Conservation (phyloP, 2,329 filamentous ascomycete genomes). For the Mariannaea elegans region DNA sequence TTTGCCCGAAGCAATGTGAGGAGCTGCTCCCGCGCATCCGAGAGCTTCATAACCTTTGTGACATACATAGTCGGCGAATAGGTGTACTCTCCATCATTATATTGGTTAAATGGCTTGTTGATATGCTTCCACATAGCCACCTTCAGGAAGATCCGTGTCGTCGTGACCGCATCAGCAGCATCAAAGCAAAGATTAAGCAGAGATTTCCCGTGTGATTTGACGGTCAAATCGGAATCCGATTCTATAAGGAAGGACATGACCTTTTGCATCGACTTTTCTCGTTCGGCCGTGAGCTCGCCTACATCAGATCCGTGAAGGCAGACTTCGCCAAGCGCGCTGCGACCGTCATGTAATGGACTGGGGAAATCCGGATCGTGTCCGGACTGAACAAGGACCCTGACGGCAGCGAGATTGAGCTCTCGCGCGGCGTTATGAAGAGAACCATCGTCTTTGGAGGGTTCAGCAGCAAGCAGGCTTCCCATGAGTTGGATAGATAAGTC, state of each 20-base stretch:
- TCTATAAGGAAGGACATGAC: slow-evolving; percentile 66
- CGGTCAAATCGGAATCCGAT: slow-evolving; percentile 63
- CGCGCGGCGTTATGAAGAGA: slow-evolving; percentile 72
- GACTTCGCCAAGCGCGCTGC: slow-evolving; percentile 70
- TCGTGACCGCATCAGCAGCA: slow-evolving; percentile 61
- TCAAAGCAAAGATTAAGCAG: slow-evolving; percentile 69
- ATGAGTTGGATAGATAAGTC: slow-evolving; percentile 63
- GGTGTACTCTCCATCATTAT: slow-evolving; percentile 59
- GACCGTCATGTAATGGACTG: slow-evolving; percentile 67
- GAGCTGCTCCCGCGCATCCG: slow-evolving; percentile 52
- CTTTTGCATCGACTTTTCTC: slow-evolving; percentile 64
- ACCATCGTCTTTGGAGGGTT: slow-evolving; percentile 69
- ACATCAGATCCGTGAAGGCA: slow-evolving; percentile 64
- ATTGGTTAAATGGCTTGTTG: slow-evolving; percentile 67
- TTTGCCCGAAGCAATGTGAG: slow-evolving; percentile 60
- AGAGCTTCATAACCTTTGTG: slow-evolving; percentile 52
- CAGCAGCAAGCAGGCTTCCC: slow-evolving; percentile 62
- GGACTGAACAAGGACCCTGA: slow-evolving; percentile 64
- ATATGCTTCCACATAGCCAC: slow-evolving; percentile 71
- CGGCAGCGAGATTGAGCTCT: slow-evolving; percentile 64
- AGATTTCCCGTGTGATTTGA: slow-evolving; percentile 66
- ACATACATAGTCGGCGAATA: slow-evolving; percentile 75
- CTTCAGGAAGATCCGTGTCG: slow-evolving; percentile 67
- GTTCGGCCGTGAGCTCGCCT: slow-evolving; percentile 53
- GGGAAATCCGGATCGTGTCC: slow-evolving; percentile 73